Conservation (phyloP, 2,329 filamentous ascomycete genomes). For the Blumeria graminis region DNA sequence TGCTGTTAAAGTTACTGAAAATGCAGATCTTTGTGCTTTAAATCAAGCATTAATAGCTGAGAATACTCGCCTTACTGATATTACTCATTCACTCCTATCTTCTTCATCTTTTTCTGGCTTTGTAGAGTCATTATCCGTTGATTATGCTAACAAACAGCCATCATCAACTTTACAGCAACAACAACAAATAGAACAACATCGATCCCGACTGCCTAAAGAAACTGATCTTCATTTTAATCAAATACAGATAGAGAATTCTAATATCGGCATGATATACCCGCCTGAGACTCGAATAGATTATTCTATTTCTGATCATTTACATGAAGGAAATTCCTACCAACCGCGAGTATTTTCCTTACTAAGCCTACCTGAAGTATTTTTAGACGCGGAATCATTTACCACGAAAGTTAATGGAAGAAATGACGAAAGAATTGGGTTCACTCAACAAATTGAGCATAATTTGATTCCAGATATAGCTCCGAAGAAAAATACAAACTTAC, state of each 20-base stretch:
- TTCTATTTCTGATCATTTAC: slow-evolving; percentile 40
- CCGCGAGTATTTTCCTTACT: slow-evolving; percentile 50
- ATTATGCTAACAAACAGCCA: slow-evolving; percentile 23
- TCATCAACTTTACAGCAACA: slow-evolving; percentile 13
- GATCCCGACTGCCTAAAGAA: slow-evolving; percentile 37
- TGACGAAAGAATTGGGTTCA: slow-evolving; percentile 24
- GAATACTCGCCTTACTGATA: slow-evolving; percentile 54
- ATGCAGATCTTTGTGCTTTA: slow-evolving; percentile 53
- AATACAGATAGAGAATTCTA: slow-evolving; percentile 29
- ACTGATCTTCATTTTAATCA: slow-evolving; percentile 31
- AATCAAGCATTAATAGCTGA: slow-evolving; percentile 67
- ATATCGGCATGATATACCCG: slow-evolving; percentile 62
- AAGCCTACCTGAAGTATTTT: slow-evolving; percentile 30
- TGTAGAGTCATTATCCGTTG: slow-evolving; percentile 43
- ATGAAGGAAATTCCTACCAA: slow-evolving; percentile 32
- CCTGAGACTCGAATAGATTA: slow-evolving; percentile 59
- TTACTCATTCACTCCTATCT: slow-evolving; percentile 59
- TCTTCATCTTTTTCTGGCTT: slow-evolving; percentile 68
- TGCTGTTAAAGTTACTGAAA: slow-evolving; percentile 60
- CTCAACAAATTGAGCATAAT: slow-evolving; percentile 22
- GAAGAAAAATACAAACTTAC: slow-evolving; percentile 1
- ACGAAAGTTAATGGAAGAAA: slow-evolving; percentile 36
- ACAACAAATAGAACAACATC: slow-evolving; percentile 18
- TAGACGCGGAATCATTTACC: slow-evolving; percentile 39
- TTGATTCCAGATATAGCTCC: slow-evolving; percentile 10